These are phyloP conservation scores for Yamadazyma oceani DNA, from an alignment of 1,139 yeast genomes.

Conservation along the genomic window DNA sequence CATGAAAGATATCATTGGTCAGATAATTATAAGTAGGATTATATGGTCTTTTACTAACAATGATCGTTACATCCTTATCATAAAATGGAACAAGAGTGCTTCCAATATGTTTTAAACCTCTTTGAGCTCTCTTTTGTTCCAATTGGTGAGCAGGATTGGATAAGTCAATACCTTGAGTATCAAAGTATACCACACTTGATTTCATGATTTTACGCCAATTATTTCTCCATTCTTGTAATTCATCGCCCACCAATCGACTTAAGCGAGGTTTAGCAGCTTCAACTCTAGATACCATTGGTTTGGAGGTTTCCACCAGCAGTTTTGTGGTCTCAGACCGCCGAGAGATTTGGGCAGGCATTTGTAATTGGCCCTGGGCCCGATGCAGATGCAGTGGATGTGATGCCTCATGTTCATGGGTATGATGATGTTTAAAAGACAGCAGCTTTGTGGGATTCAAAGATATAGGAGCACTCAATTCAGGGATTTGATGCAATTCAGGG, in stretches of 20 bases:
- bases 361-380: conserved; percentile 3
- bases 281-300: conserved; percentile 2
- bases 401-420: no score
- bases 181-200: conserved; percentile 76
- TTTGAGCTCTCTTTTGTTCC: conserved; percentile 55
- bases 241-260: conserved; percentile 46
- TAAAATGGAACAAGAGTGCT: conserved; percentile 73
- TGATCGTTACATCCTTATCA: conserved; percentile 77
- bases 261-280: conserved; percentile 14
- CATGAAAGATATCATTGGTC: conserved; percentile 63
- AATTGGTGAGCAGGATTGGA: conserved; percentile 41
- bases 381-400: conserved; percentile 4
- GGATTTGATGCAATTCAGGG: neutral
- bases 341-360: neutral
- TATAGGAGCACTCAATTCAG: neutral
- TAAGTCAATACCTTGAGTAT: conserved; percentile 58
- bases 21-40: conserved; percentile 26
- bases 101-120: conserved; percentile 58
- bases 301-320: neutral
- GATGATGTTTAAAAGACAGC: no score
- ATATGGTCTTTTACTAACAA: conserved; percentile 60
- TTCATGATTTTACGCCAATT: conserved; percentile 81
- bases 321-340: conserved; percentile 2
- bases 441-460: conserved; percentile 3
- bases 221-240: conserved; percentile 71